Evolutionary conservation across 257 asterid species (phyloP), one percentile per base, ranked within the genome.

Genomic region (Solanum paucissectum): DNA sequence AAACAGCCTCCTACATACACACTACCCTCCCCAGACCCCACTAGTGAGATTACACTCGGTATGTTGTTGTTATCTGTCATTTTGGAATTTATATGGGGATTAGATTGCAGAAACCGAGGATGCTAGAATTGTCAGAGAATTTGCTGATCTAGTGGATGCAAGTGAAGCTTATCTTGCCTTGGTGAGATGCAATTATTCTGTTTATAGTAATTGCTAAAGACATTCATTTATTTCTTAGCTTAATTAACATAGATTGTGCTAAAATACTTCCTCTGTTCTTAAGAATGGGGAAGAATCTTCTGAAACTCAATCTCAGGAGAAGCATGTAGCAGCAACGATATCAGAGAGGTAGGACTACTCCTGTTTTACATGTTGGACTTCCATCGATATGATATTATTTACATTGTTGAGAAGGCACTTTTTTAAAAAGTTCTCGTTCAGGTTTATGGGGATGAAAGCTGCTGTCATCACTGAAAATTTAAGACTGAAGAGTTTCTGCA

Each of bases 371-470:
- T 58, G 49, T 69, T 69, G 42, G 20, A 83, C 37, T 25, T 77
- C 82, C 21, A 58, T 88, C 75, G 3, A 13, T 64, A 3, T 77
- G 36, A 49, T 12, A 55, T 7, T 69, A 20, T 74, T 27, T 71
- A 66, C 32, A 46, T 13, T n/a, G 83, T 68, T 21, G 74, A 32
- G 68, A 34, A 68, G 6, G 40, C 18, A 11, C 66, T n/a, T 29
- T 5, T 16, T 20, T 0, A 33, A 77, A 27, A 82, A 49, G 10
- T 8, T 49, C 29, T 82, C 71, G 2, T 88, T 90, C 91, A 95
- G 99, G 94, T 96, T 96, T 92, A 94, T 93, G 96, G 99, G 98
- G 84, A 89, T 96, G 98, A 95, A 93, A 89, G 95, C 97, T 75
- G 97, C 98, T 87, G 37, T 95, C 71, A 73, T 95, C 72, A 91